These are phyloP conservation scores for Vitis cinerea DNA, from an alignment of 164 flowering plant genomes.

Conservation along the genomic window DNA sequence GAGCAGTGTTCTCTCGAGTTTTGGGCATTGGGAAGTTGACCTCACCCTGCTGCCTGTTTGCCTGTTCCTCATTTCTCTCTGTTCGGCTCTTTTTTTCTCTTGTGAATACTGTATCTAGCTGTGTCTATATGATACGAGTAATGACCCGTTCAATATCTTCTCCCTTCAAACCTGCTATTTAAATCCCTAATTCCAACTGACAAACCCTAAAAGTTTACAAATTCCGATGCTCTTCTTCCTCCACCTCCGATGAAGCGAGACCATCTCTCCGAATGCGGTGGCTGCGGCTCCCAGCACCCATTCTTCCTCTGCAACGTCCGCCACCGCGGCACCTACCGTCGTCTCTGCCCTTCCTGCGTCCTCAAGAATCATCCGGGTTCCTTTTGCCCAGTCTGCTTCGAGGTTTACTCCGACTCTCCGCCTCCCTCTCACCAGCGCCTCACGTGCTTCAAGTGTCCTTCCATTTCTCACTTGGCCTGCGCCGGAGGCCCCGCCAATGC, in stretches of 20 bases:
- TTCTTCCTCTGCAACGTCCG: slow-evolving; percentile 41
- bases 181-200: no score
- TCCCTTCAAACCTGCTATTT: no score
- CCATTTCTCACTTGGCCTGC: slow-evolving; percentile 48
- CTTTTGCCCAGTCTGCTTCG: slow-evolving; percentile 68
- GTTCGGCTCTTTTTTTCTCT: no score
- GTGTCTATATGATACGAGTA: no score
- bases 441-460: slow-evolving; percentile 51
- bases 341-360: slow-evolving; percentile 57
- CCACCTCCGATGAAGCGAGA: slow-evolving; percentile 9
- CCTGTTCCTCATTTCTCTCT: no score
- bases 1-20: no score
- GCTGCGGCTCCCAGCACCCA: slow-evolving; percentile 26
- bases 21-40: no score
- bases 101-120: no score
- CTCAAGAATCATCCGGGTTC: slow-evolving; percentile 37
- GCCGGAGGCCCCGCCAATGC: slow-evolving; percentile 13
- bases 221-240: not conserved
- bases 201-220: no score
- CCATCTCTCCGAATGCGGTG: slow-evolving; percentile 20
- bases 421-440: slow-evolving; percentile 22
- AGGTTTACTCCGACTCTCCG: slow-evolving; percentile 20
- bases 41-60: no score
- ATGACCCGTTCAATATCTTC: no score
- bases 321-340: slow-evolving; percentile 36